Evolutionary conservation across 257 asterid genomes (phyloP).

Genomic region (Cruciata laevipes): DNA sequence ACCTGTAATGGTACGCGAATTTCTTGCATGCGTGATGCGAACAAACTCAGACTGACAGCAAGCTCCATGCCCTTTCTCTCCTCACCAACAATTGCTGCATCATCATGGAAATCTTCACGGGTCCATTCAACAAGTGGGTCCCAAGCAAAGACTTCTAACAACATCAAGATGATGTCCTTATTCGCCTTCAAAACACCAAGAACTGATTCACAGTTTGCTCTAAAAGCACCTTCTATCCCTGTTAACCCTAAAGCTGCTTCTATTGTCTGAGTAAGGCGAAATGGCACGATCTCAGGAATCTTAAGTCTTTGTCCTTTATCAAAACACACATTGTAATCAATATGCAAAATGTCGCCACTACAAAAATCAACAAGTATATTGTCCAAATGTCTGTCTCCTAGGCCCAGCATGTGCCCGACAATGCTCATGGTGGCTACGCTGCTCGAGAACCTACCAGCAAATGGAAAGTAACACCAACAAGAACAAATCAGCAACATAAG

Average conservation of each 20-base stretch:
- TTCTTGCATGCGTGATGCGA: constrained; percentile 98
- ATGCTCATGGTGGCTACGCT: constrained; percentile 96
- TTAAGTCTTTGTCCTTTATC: constrained; percentile 95
- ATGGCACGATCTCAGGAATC: constrained; percentile 98
- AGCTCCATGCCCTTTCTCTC: constrained; percentile 99
- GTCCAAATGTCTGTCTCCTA: constrained; percentile 99
- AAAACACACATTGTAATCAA: constrained; percentile 97
- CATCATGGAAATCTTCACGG: constrained; percentile 95
- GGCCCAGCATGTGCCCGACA: constrained; percentile 87
- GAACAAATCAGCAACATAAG: constrained; percentile 2
- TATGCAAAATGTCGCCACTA: constrained; percentile 89
- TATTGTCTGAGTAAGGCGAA: constrained; percentile 95
- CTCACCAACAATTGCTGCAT: constrained; percentile 97
- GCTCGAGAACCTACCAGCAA: constrained; percentile 77
- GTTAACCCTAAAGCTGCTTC: constrained; percentile 95
- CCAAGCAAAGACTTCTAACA: constrained; percentile 92
- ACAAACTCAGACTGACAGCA: constrained; percentile 94
- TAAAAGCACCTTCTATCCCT: constrained; percentile 91
- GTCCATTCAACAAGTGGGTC: constrained; percentile 99
- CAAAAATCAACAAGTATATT: constrained; percentile 90
- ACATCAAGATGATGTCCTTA: constrained; percentile 89
- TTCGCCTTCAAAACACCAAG: constrained; percentile 82
- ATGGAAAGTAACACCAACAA: constrained; percentile 24
- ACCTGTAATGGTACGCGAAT: constrained; percentile 98
- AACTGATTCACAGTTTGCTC: constrained; percentile 90